Evolutionary conservation across 1,139 yeast species (phyloP).

Genomic region (Blastobotrys aristatus): DNA sequence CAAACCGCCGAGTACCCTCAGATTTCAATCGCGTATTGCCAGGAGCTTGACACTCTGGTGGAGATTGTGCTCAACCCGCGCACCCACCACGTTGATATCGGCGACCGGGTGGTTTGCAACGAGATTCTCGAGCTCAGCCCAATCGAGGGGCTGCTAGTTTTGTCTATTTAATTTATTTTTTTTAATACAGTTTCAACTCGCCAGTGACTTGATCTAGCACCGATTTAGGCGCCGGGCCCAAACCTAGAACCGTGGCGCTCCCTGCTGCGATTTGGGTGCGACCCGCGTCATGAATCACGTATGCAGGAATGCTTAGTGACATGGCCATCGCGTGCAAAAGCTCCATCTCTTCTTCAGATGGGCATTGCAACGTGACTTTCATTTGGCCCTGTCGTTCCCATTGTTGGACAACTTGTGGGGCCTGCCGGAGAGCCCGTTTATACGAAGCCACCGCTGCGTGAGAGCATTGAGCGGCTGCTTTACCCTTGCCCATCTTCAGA

Average conservation of each 20-base stretch:
- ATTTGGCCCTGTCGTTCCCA: constrained; percentile 92
- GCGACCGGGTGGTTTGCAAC: constrained; percentile 35
- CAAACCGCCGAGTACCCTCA: constrained; percentile 24
- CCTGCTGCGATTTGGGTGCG: constrained; percentile 95
- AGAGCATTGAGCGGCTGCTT: constrained; percentile 94
- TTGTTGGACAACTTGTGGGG: constrained; percentile 43
- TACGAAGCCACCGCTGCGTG: constrained; percentile 96
- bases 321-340: constrained; percentile 75
- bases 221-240: constrained; percentile 95
- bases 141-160: constrained; percentile 29
- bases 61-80: constrained; percentile 23
- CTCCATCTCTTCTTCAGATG: constrained; percentile 71
- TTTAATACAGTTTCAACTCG: constrained; percentile 63
- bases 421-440: constrained; percentile 52
- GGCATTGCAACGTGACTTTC: constrained; percentile 80
- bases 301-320: constrained; percentile 70
- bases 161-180: constrained; percentile 23
- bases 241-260: constrained; percentile 86
- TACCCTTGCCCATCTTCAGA: constrained; percentile 89
- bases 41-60: constrained; percentile 27
- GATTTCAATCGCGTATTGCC: constrained; percentile 27
- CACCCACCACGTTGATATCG: constrained; percentile 25
- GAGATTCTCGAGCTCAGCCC: constrained; percentile 32
- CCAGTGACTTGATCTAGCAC: constrained; percentile 79
- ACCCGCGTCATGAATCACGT: constrained; percentile 91